Conservation (phyloP, 192 early-diverging fungal genomes). For the Borealophlyctis nickersoniae region DNA sequence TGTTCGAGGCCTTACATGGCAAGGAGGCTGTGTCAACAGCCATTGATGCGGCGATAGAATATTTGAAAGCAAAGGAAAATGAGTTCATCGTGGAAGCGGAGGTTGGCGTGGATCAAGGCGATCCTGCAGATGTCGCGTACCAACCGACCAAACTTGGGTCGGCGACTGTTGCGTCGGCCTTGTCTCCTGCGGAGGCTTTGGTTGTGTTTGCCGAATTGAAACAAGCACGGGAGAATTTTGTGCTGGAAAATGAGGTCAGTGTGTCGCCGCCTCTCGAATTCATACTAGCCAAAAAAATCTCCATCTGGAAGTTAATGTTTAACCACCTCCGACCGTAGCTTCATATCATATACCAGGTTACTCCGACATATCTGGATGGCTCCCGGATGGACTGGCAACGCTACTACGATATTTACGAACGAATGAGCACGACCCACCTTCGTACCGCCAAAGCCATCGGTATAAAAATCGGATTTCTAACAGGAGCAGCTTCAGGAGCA, state of each 20-base stretch:
- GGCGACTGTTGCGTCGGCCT: slow-evolving; percentile 32
- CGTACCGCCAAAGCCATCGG: too few relatives aligned
- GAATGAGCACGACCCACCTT: too few relatives aligned
- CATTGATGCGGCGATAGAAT: too few relatives aligned
- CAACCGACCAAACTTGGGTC: slow-evolving; percentile 26
- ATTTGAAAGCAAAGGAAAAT: too few relatives aligned
- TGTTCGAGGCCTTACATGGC: slow-evolving; percentile 8
- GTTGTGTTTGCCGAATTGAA: slow-evolving; percentile 33
- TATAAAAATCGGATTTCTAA: background rate
- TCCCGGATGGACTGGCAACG: background rate
- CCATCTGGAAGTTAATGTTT: too few relatives aligned
- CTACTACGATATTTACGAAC: too few relatives aligned
- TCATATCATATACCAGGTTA: slow-evolving; percentile 21
- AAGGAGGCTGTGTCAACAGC: background rate
- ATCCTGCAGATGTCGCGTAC: slow-evolving; percentile 1
- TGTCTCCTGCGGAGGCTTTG: slow-evolving; percentile 35
- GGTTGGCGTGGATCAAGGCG: background rate
- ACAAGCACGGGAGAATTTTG: slow-evolving; percentile 25
- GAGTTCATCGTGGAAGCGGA: background rate
- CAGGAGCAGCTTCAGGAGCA: background rate
- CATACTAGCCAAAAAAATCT: too few relatives aligned
- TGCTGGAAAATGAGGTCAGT: slow-evolving; percentile 40
- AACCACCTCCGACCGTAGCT: slow-evolving; percentile 13
- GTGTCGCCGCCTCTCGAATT: slow-evolving; percentile 34
- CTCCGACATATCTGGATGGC: slow-evolving; percentile 7